Percentiles rank a stretch among this genome's conserved stretches.
Evolutionary conservation across 169 alveolate species (phyloP).

Genomic region (Toxoplasma gondii): DNA sequence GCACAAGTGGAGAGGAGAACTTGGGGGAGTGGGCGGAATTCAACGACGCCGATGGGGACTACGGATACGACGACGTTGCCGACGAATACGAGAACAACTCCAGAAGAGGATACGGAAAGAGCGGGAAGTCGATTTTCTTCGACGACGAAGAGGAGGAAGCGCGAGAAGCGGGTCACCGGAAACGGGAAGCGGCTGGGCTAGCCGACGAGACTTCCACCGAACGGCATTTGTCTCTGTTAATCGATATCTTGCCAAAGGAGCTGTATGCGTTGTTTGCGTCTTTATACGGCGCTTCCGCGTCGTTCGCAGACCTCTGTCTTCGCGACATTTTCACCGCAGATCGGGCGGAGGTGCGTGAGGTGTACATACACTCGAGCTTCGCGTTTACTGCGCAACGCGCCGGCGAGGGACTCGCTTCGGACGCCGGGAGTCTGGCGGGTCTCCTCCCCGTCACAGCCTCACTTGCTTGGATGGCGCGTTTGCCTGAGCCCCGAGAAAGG

Average conservation of each 20-base stretch:
- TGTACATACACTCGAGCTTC: background rate
- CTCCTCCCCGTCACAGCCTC: background rate
- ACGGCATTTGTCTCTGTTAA: background rate
- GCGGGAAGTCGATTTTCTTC: background rate
- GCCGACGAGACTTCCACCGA: too few relatives aligned
- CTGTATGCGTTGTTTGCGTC: background rate
- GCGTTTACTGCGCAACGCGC: slow-evolving; percentile 22
- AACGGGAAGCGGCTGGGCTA: background rate
- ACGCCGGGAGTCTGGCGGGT: background rate
- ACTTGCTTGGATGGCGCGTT: background rate
- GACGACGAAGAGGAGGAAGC: background rate
- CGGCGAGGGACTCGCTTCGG: background rate
- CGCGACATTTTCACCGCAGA: background rate
- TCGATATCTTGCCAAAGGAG: background rate
- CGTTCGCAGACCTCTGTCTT: background rate
- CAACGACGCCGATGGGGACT: background rate
- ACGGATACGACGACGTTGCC: background rate
- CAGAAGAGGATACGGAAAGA: background rate
- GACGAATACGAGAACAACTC: too few relatives aligned
- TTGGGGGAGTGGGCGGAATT: background rate
- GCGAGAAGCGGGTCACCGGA: background rate
- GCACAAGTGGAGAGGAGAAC: background rate
- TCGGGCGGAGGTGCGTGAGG: background rate
- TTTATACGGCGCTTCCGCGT: background rate
- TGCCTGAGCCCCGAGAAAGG: background rate